Evolutionary conservation across 106 monocot species (phyloP), one percentile per base, ranked within the genome.

Genomic region (Dendrobium chrysotoxum): DNA sequence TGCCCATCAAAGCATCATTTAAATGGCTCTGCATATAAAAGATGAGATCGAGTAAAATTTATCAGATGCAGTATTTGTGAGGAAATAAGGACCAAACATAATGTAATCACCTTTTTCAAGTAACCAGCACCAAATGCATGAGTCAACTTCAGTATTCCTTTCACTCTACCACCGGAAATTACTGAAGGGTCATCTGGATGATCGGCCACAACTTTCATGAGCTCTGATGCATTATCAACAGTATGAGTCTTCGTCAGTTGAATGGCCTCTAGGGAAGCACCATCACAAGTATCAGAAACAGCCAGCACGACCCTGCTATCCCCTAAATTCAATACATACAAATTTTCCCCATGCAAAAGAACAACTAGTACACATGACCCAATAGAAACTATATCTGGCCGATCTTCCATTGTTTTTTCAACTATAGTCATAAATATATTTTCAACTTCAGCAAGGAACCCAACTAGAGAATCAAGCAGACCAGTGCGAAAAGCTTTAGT

Each of bases 61-160:
- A 54, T 35, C 21, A 75, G 28, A 5, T 15, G 25, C 0, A 41
- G 35, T 76, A 3, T 2, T 40, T 31, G 17, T 28, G 12, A 66
- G 65, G 50, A n/a, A 72, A 20, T 64, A 16, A 17, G 45, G 53
- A 2, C 11, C 38, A 30, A 17, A 86, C 16, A 74, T 64, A 40
- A 55, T 0, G 21, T 7, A 4, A 50, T 17, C 79, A 95, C 95
- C 95, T 91, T 84, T 78, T 96, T 96, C 45, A 96, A 75, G 44
- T 96, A 96, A 13, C 93, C 95, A 81, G 91, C 95, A 72, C 95
- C 95, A 87, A 96, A 81, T 73, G 95, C 95, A 86, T 89, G 89
- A 54, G 95, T 93, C 65, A 96, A 58, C 72, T 88, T 93, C 72
- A 96, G 67, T 77, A 88, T 96, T 66, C 93, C 95, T 83, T 96